Conservation (phyloP, 1,139 yeast species). For the Ogataea hybrid region DNA sequence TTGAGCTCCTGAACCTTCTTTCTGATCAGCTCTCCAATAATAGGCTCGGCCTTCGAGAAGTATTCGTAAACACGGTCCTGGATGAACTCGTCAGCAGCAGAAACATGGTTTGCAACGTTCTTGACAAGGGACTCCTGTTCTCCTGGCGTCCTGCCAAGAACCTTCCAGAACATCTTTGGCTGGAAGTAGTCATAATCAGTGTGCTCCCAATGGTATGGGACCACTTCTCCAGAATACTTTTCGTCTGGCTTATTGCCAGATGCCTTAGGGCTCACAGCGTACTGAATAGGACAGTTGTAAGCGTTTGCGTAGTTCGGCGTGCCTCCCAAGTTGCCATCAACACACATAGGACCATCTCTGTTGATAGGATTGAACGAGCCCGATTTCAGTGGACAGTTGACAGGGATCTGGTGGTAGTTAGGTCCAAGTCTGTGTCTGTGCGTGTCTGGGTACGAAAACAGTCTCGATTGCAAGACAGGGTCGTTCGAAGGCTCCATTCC, state of each 20-base stretch:
- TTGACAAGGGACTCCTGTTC: constrained; percentile 84
- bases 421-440: constrained; percentile 69
- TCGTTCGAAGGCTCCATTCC: constrained; percentile 84
- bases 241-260: constrained; percentile 59
- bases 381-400: constrained; percentile 61
- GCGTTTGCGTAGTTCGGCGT: constrained; percentile 78
- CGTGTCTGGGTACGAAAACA: constrained; percentile 84
- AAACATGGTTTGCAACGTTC: constrained; percentile 76
- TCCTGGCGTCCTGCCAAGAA: constrained; percentile 69
- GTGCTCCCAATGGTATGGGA: constrained; percentile 84
- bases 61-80: constrained; percentile 79
- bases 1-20: constrained; percentile 56
- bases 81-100: constrained; percentile 66
- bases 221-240: constrained; percentile 84
- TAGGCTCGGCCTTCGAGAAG: constrained; percentile 71
- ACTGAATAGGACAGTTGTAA: constrained; percentile 37
- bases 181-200: constrained; percentile 59
- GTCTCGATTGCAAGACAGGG: constrained; percentile 81
- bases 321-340: constrained; percentile 82
- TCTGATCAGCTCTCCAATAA: constrained; percentile 61
- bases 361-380: constrained; percentile 46
- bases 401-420: constrained; percentile 72
- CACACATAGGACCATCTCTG: constrained; percentile 86
- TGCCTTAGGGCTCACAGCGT: constrained; percentile 22
- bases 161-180: constrained; percentile 70